Conservation (phyloP, 2,329 filamentous ascomycete genomes). For the Stagonosporopsis cucurbitacearum region DNA sequence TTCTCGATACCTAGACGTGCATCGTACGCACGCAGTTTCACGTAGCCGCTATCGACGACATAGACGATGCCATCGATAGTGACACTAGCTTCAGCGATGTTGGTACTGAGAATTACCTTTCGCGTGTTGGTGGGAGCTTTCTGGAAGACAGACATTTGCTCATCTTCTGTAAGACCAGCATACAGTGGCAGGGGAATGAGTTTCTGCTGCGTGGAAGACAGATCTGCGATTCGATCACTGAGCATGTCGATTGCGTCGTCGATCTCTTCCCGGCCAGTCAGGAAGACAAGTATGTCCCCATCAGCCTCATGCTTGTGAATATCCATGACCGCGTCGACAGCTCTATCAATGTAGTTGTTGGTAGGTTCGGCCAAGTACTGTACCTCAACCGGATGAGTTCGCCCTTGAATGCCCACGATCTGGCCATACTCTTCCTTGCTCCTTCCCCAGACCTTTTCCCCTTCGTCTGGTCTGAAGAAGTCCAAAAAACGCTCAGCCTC, state of each 20-base stretch:
- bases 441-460: constrained; percentile 45
- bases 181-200: constrained; percentile 82
- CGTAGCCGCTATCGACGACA: constrained; percentile 88
- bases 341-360: constrained; percentile 85
- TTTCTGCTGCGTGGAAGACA: constrained; percentile 64
- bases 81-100: constrained; percentile 95
- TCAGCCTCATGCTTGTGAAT: constrained; percentile 82
- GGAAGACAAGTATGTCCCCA: constrained; percentile 88
- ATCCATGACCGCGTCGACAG: constrained; percentile 82
- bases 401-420: constrained; percentile 85
- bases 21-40: constrained; percentile 87
- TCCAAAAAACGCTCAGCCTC: constrained; percentile 84
- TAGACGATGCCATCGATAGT: constrained; percentile 91
- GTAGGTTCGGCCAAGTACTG: constrained; percentile 79
- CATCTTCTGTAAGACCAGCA: constrained; percentile 84
- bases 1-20: constrained; percentile 86
- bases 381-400: constrained; percentile 86
- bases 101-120: constrained; percentile 92
- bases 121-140: constrained; percentile 79
- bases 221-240: constrained; percentile 70
- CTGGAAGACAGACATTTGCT: constrained; percentile 96
- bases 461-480: constrained; percentile 70
- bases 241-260: constrained; percentile 81
- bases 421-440: constrained; percentile 57
- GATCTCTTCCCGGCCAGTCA: constrained; percentile 94